Evolutionary conservation across 1,139 yeast species (phyloP), one percentile per base, ranked within the genome.

Genomic region (Arxiozyma bovina): DNA sequence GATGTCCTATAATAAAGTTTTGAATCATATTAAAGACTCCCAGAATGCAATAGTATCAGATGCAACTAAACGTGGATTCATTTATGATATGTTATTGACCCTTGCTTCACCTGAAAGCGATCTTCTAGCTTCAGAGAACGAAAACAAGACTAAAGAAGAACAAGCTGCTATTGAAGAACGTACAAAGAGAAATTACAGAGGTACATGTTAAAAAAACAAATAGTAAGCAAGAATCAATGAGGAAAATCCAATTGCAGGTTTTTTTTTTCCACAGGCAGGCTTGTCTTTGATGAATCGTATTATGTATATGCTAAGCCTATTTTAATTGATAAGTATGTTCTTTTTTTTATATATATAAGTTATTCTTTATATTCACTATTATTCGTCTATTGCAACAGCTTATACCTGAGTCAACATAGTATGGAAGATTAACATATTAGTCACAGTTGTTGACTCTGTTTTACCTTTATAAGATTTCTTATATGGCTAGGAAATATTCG

Each of bases 1-100:
- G 56, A 64, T 64, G 45, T 73, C 81, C 5, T 72, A 74, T 47
- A 71, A 69, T 42, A 60, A 71, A 50, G 73, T 74, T 44, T 62
- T 69, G 43, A 55, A 62, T 47, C 65, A 72, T 50, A 23, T 51
- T 4, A 42, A 46, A 1, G 48, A 53, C 38, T 20, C 42, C 5
- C 41, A 50, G 4, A 17, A 50, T 21, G 60, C 69, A n/a, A 41
- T 52, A 20, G 51, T 57, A 30, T 25, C 42, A 15, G 54, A 54
- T 34, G 61, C 55, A 41, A 48, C 49, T 22, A 54, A 56, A 42
- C 57, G 59, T 42, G 57, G 52, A 27, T 58, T 58, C 27, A 55
- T 63, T 45, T 65, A 62, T 57, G 54, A 56, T 40, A 62, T 62
- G 65, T 53, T 65, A 48, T 43, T 57, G 40, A 55, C 58, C n/a